Conservation (phyloP, 208 protist genomes). For the Wallacemonas sp. region DNA sequence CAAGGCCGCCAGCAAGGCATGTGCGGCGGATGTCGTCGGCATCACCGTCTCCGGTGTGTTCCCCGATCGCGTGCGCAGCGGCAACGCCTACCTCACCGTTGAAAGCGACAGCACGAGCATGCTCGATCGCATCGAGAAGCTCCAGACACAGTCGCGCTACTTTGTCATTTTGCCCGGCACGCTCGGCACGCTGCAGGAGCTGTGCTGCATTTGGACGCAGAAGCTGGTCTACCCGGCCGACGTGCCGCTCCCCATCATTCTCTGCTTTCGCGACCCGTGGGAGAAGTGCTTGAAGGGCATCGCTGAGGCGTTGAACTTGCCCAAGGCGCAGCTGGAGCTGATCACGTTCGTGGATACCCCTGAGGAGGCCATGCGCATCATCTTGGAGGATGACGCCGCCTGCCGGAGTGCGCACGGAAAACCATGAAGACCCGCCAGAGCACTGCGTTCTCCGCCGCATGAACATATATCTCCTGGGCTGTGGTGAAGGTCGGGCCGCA, state of each 20-base stretch:
- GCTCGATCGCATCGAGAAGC: constrained; percentile 62
- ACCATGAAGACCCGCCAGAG: too few species aligned
- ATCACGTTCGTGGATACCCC: constrained; percentile 67
- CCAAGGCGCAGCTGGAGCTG: constrained; percentile 26
- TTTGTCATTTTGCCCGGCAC: constrained; percentile 69
- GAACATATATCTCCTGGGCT: too few species aligned
- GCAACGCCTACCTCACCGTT: constrained; percentile 64
- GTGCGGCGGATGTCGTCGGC: constrained; percentile 50
- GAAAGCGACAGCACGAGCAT: constrained; percentile 49
- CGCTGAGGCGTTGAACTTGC: constrained; percentile 34
- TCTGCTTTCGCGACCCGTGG: constrained; percentile 75
- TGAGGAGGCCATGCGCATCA: constrained; percentile 53
- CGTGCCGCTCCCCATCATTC: constrained; percentile 43
- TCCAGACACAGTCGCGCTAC: constrained; percentile 61
- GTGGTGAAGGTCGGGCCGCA: too few species aligned
- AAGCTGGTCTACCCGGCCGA: constrained; percentile 36
- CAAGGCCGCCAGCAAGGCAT: neutral
- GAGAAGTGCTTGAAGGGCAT: constrained; percentile 51
- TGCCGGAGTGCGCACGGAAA: neutral
- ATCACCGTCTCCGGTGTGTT: constrained; percentile 55
- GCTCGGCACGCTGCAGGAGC: constrained; percentile 67
- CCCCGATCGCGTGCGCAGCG: constrained; percentile 44
- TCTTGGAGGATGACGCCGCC: constrained; percentile 34
- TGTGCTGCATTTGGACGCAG: constrained; percentile 64
- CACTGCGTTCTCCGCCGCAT: too few species aligned